Percentiles rank a stretch among this genome's conserved stretches.
Evolutionary conservation across 371 early-diverging fungal species (phyloP).

Genomic region (Mucor circinelloides): DNA sequence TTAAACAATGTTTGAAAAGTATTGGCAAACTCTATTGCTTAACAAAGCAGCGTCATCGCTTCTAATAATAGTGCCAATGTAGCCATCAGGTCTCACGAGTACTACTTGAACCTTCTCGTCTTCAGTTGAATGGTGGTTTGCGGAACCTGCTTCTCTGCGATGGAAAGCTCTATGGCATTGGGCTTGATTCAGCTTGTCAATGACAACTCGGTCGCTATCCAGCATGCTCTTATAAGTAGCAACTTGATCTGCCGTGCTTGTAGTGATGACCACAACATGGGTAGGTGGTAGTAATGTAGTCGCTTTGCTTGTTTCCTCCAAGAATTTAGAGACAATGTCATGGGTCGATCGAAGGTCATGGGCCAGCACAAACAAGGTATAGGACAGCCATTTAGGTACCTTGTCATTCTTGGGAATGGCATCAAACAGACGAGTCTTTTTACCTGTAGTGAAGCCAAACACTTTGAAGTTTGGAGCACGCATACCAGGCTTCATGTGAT

Average conservation of each 20-base stretch:
- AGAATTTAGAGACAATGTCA: constrained; percentile 20
- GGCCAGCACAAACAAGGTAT: constrained; percentile 34
- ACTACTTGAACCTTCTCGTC: constrained; percentile 19
- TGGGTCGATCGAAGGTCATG: constrained; percentile 25
- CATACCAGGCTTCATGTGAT: constrained; percentile 33
- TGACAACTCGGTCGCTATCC: constrained; percentile 26
- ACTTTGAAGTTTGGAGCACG: constrained; percentile 50
- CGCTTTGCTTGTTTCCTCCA: constrained; percentile 9
- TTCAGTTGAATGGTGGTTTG: neutral
- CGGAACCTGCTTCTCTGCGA: neutral
- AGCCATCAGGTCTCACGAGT: constrained; percentile 45
- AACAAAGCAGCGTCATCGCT: constrained; percentile 12
- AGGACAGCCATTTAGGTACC: constrained; percentile 31
- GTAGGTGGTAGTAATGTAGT: constrained; percentile 10
- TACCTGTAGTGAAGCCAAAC: constrained; percentile 28
- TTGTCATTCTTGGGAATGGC: constrained; percentile 3
- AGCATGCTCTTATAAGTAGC: constrained; percentile 9
- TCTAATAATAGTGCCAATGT: constrained; percentile 35
- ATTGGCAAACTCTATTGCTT: constrained; percentile 17
- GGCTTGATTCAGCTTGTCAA: constrained; percentile 47
- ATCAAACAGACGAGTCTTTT: constrained; percentile 42
- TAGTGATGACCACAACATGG: constrained; percentile 29
- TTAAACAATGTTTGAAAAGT: constrained; percentile 15
- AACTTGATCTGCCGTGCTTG: constrained; percentile 36
- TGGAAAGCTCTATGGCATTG: constrained; percentile 44